A percentile compares a stretch with the other conserved stretches of the same genome.
Conservation (phyloP, 2,329 filamentous ascomycete species). For the Diaporthe citrichinensis region DNA sequence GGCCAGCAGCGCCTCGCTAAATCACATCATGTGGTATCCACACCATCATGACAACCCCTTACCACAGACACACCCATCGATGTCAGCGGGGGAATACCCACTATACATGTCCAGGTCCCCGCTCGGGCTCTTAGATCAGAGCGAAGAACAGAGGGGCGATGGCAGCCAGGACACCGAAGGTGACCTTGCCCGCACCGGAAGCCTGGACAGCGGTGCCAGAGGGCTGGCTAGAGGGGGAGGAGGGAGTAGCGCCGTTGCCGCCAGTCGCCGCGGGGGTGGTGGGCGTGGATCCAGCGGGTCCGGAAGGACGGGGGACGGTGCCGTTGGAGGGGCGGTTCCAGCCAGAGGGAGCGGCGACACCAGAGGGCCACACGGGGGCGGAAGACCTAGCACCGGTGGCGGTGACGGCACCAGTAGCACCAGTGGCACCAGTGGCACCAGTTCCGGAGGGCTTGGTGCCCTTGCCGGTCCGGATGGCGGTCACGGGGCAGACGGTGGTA, state of each 20-base stretch:
- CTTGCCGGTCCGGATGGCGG: conserved; percentile 9
- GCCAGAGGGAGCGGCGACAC: conserved; percentile 38
- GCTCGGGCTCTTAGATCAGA: conserved; percentile 34
- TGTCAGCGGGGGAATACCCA: conserved; percentile 16
- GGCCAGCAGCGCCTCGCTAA: conserved; percentile 29
- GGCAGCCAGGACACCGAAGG: conserved; percentile 41
- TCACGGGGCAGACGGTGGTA: conserved; percentile 35
- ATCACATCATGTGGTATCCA: conserved; percentile 34
- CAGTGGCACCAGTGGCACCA: not conserved
- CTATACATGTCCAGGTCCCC: not conserved
- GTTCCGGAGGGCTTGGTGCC: conserved; percentile 18
- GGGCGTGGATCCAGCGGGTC: conserved; percentile 9
- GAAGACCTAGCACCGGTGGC: conserved; percentile 19
- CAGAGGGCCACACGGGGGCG: conserved; percentile 28
- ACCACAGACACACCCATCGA: conserved; percentile 11
- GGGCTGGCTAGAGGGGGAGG: conserved; percentile 11
- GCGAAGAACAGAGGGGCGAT: conserved; percentile 38
- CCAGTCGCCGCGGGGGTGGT: conserved; percentile 15
- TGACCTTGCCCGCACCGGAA: conserved; percentile 39
- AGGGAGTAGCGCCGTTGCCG: conserved; percentile 21
- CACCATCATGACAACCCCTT: conserved; percentile 14
- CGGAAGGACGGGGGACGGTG: conserved; percentile 35
- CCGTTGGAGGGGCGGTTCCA: conserved; percentile 37
- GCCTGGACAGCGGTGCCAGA: conserved; percentile 27
- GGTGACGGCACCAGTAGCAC: not conserved